Percentiles rank a stretch among this genome's conserved stretches.
Evolutionary conservation across 345 rosid species (phyloP).

Genomic region (Carallia brachiata): DNA sequence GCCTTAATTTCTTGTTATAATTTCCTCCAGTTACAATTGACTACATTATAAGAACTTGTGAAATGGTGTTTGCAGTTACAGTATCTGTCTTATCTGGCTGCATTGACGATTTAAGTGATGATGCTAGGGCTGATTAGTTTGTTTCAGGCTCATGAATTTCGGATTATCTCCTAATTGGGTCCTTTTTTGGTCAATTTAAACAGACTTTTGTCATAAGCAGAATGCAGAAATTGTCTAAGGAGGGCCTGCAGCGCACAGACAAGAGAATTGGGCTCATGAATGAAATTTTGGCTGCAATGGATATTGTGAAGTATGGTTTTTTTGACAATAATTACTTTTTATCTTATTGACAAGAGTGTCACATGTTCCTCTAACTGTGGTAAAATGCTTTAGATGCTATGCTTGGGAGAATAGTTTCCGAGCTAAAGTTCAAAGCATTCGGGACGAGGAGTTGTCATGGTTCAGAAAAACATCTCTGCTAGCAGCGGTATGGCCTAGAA

Average conservation of each 20-base stretch:
- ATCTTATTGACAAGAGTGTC: background rate
- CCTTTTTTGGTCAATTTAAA: conserved; percentile 14
- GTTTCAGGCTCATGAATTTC: background rate
- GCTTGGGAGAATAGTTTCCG: conserved; percentile 98
- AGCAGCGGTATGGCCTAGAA: conserved; percentile 70
- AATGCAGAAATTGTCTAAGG: conserved; percentile 85
- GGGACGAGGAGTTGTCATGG: conserved; percentile 92
- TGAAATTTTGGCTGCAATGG: conserved; percentile 99
- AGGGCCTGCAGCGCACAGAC: conserved; percentile 97
- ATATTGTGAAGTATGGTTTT: conserved; percentile 82
- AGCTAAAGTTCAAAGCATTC: conserved; percentile 71
- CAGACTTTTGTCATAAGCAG: conserved; percentile 91
- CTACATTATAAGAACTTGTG: too few relatives aligned
- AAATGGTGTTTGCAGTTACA: too few relatives aligned
- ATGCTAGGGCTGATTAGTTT: background rate
- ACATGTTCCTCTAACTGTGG: conserved; percentile 3
- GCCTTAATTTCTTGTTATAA: too few relatives aligned
- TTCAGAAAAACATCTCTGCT: conserved; percentile 85
- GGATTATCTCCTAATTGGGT: background rate
- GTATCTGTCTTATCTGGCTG: too few relatives aligned
- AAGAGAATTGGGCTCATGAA: conserved; percentile 97
- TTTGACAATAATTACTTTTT: conserved; percentile 1
- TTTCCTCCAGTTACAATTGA: too few relatives aligned
- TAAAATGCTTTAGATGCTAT: conserved; percentile 66
- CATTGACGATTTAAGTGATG: too few relatives aligned